phyloP scores from a whole-genome alignment of 1,284 basidiomycete genomes.

The Ceratobasidium sp. region DNA sequence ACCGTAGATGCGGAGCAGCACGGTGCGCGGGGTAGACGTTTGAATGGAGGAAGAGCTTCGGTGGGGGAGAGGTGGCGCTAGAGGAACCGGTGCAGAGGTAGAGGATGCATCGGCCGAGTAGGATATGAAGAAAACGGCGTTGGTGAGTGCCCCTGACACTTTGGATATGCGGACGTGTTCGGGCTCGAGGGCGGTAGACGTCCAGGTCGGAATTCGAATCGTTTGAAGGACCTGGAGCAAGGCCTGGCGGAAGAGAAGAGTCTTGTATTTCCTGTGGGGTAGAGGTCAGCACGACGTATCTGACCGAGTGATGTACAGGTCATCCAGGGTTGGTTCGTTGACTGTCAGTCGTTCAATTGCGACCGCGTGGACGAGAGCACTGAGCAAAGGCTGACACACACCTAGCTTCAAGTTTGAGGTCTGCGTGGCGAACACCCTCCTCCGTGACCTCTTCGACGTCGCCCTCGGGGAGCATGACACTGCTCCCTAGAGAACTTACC shows the following conservation, averaged over 20 bases:
- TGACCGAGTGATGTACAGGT: conserved; percentile 23
- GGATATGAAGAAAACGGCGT: conserved; percentile 93
- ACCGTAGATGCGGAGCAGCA: conserved; percentile 91
- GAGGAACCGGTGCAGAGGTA: conserved; percentile 46
- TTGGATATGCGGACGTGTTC: conserved; percentile 75
- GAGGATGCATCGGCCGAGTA: conserved; percentile 57
- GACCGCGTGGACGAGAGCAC: conserved; percentile 50
- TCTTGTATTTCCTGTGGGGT: conserved; percentile 72
- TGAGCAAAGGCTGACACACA: conserved; percentile 61
- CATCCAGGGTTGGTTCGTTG: conserved; percentile 7
- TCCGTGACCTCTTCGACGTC: conserved; percentile 62
- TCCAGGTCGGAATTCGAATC: conserved; percentile 72
- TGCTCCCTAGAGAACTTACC: conserved; percentile 33
- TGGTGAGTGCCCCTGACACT: conserved; percentile 92
- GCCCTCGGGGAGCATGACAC: conserved; percentile 38
- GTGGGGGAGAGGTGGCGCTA: conserved; percentile 59
- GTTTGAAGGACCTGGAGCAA: conserved; percentile 67
- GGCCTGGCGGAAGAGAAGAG: conserved; percentile 67
- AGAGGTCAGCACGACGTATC: conserved; percentile 17
- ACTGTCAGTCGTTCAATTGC: conserved; percentile 15
- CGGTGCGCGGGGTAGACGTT: conserved; percentile 66
- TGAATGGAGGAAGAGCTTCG: conserved; percentile 19
- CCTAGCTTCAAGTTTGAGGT: conserved; percentile 75
- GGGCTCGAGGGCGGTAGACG: conserved; percentile 54
- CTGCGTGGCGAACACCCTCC: conserved; percentile 74